A percentile compares a stretch with the other conserved stretches of the same genome.
Conservation (phyloP, 2,329 filamentous ascomycete genomes). For the Furcasterigmium furcatum region DNA sequence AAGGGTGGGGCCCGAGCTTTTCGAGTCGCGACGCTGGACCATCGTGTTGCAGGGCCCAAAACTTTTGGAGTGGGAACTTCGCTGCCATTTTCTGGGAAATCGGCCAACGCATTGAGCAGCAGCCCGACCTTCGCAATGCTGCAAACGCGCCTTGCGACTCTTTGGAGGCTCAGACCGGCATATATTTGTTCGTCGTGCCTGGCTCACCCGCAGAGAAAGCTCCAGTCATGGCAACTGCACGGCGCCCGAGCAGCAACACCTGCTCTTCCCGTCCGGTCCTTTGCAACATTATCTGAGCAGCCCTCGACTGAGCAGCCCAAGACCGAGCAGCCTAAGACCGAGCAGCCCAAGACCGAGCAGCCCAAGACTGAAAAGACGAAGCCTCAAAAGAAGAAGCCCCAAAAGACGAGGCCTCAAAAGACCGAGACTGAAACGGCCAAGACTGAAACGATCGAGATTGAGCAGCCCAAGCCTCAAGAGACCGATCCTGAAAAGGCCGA, state of each 20-base stretch:
- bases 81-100: no score
- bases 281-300: background rate
- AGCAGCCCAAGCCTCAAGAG: background rate
- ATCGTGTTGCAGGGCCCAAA: no score
- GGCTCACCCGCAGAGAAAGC: background rate
- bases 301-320: background rate
- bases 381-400: background rate
- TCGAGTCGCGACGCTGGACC: no score
- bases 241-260: background rate
- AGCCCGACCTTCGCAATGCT: conserved; percentile 24
- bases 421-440: background rate
- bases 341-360: background rate
- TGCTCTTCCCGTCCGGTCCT: background rate
- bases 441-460: background rate
- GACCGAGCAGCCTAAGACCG: background rate
- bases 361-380: background rate
- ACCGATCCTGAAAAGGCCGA: background rate
- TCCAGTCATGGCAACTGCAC: background rate
- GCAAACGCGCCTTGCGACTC: conserved; percentile 21
- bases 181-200: conserved; percentile 22
- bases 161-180: conserved; percentile 20
- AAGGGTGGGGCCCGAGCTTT: no score
- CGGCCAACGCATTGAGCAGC: no score
- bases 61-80: no score
- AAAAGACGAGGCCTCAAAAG: background rate